Percentiles rank a stretch among this genome's conserved stretches.
Evolutionary conservation across 192 early-diverging fungal genomes (phyloP).

Genomic region (Chytriomyces hyalinus): DNA sequence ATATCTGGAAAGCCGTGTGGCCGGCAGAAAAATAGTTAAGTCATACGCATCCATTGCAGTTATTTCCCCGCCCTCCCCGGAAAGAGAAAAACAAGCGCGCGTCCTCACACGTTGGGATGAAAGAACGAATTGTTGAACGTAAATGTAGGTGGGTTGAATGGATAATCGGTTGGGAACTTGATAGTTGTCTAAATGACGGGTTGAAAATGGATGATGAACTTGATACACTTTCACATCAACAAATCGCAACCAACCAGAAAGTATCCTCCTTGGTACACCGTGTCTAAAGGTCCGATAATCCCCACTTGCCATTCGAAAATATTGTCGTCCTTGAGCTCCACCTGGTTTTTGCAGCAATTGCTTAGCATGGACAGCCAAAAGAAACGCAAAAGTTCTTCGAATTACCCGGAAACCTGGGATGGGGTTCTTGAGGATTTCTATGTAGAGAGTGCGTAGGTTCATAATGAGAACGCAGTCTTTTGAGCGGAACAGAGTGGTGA

Average conservation of each 20-base stretch:
- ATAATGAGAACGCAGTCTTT: neutral
- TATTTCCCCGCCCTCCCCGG: conserved; percentile 22
- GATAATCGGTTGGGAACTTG: conserved; percentile 64
- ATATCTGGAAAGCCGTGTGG: conserved; percentile 44
- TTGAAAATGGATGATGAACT: neutral
- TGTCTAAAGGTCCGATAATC: conserved; percentile 62
- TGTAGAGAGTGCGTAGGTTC: neutral
- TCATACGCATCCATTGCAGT: neutral
- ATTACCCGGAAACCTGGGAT: conserved; percentile 56
- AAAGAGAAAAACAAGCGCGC: conserved; percentile 4
- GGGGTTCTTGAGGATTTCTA: conserved; percentile 57
- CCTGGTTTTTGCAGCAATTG: conserved; percentile 23
- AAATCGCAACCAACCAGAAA: conserved; percentile 49
- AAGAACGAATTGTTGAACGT: conserved; percentile 57
- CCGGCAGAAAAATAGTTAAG: neutral
- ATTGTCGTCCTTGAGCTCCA: conserved; percentile 59
- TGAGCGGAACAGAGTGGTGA: neutral
- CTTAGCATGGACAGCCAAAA: neutral
- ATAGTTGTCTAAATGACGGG: conserved; percentile 51
- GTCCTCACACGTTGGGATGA: conserved; percentile 60
- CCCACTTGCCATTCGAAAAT: conserved; percentile 65
- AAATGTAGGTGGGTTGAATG: conserved; percentile 65
- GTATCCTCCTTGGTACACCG: conserved; percentile 62
- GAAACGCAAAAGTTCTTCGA: neutral
- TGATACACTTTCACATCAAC: too few species aligned